Conservation (phyloP, 768 basidiomycete species). For the Auricularia sp. region DNA sequence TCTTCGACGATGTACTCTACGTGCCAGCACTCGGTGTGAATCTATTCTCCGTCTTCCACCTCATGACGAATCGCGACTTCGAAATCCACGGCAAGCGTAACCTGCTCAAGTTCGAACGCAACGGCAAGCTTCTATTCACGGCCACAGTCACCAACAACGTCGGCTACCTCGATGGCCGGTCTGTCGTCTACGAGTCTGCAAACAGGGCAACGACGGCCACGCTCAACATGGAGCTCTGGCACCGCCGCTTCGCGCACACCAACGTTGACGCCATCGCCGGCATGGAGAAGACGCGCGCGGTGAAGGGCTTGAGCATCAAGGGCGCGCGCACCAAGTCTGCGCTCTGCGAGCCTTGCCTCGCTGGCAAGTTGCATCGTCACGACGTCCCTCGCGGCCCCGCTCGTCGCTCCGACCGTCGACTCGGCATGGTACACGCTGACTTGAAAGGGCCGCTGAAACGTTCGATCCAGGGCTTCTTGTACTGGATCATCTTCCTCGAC, state of each 20-base stretch:
- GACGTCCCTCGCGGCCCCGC: too few species aligned
- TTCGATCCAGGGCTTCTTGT: not conserved
- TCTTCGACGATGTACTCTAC: constrained; percentile 7
- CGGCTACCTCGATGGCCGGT: constrained; percentile 16
- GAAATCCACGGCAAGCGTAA: constrained; percentile 1
- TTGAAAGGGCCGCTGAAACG: constrained; percentile 20
- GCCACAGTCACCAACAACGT: constrained; percentile 17
- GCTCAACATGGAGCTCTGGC: constrained; percentile 20
- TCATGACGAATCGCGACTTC: constrained; percentile 10
- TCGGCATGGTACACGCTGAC: constrained; percentile 22
- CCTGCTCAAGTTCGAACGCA: not conserved
- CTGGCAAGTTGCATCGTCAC: constrained; percentile 19
- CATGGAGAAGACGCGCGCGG: constrained; percentile 12
- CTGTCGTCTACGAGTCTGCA: constrained; percentile 6
- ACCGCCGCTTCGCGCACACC: constrained; percentile 22
- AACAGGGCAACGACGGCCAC: constrained; percentile 16
- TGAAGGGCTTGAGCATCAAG: constrained; percentile 16
- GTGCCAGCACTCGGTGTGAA: constrained; percentile 4
- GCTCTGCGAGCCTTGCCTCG: constrained; percentile 26
- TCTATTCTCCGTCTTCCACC: constrained; percentile 9
- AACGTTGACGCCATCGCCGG: constrained; percentile 15
- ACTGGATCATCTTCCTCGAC: not conserved
- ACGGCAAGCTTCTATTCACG: constrained; percentile 12
- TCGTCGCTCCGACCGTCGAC: not conserved
- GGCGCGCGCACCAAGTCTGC: constrained; percentile 14